These are phyloP conservation scores for Lunularia cruciata DNA, from an alignment of 225 moss, liverwort and hornwort species.

Conservation along the genomic window DNA sequence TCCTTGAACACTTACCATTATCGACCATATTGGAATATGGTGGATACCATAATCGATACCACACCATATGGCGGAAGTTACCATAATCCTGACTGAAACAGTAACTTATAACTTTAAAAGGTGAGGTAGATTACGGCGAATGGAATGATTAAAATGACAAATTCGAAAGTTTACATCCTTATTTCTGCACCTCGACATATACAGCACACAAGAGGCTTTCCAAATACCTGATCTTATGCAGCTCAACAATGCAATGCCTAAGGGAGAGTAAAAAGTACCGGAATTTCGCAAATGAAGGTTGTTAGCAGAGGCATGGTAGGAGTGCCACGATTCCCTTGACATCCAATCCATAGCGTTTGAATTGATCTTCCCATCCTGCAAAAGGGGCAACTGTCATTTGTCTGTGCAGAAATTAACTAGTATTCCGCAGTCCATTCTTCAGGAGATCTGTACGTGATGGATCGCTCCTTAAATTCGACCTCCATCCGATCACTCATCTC, in stretches of 20 bases:
- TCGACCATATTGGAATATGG: too few species aligned
- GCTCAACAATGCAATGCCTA: not conserved
- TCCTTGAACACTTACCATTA: not conserved
- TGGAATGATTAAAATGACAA: too few species aligned
- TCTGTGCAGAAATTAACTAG: not conserved
- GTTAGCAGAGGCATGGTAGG: conserved; percentile 18
- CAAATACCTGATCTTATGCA: too few species aligned
- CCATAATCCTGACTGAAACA: not conserved
- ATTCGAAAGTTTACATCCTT: too few species aligned
- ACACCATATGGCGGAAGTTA: not conserved
- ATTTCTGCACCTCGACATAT: too few species aligned
- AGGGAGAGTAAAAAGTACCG: not conserved
- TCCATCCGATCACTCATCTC: not conserved
- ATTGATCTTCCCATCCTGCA: conserved; percentile 23
- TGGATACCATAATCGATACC: not conserved
- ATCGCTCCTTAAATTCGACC: too few species aligned
- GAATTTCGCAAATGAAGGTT: not conserved
- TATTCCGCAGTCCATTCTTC: not conserved
- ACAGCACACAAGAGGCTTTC: too few species aligned
- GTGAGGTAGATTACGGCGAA: too few species aligned
- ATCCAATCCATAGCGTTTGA: conserved; percentile 2
- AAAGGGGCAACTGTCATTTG: not conserved
- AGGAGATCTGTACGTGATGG: not conserved
- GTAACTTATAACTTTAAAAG: too few species aligned
- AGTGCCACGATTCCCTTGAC: conserved; percentile 22